Evolutionary conservation across 2,329 filamentous ascomycete species (phyloP).

Genomic region (Macrophomina pseudophaseolina): DNA sequence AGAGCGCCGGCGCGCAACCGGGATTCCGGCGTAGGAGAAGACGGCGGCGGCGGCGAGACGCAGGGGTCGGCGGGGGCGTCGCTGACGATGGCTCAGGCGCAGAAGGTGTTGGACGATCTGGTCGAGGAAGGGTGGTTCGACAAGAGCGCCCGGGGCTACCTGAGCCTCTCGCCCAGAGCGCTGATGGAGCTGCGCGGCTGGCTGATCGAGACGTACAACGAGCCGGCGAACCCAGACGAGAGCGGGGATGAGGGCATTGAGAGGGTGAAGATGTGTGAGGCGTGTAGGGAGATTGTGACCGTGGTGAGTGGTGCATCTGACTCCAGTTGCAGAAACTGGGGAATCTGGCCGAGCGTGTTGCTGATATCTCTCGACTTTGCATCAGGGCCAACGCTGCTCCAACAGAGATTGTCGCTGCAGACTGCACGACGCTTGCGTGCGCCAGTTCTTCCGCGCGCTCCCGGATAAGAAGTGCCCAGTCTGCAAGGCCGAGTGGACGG

Average conservation of each 20-base stretch:
- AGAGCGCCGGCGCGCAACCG: constrained; percentile 42
- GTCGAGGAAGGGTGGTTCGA: constrained; percentile 86
- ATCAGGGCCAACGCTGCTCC: constrained; percentile 29
- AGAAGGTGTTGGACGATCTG: constrained; percentile 71
- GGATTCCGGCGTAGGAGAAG: constrained; percentile 40
- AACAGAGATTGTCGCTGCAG: constrained; percentile 27
- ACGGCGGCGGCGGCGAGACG: constrained; percentile 38
- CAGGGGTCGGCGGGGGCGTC: constrained; percentile 39
- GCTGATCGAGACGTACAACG: constrained; percentile 90
- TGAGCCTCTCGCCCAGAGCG: constrained; percentile 74
- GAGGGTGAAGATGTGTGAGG: constrained; percentile 84
- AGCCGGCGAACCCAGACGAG: constrained; percentile 58
- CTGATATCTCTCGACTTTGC: neutral
- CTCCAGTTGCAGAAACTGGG: neutral
- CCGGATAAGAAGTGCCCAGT: constrained; percentile 36
- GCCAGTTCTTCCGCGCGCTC: constrained; percentile 36
- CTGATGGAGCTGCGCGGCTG: constrained; percentile 85
- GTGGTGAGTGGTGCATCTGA: constrained; percentile 40
- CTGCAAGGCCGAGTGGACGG: constrained; percentile 38
- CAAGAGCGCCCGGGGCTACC: constrained; percentile 72
- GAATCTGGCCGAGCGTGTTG: neutral
- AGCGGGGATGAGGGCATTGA: constrained; percentile 51
- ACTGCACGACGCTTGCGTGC: constrained; percentile 41
- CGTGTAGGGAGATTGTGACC: constrained; percentile 89
- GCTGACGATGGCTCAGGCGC: constrained; percentile 78